These are phyloP conservation scores for Pogostemon cablin DNA, from an alignment of 257 asterid species.

Conservation along the genomic window DNA sequence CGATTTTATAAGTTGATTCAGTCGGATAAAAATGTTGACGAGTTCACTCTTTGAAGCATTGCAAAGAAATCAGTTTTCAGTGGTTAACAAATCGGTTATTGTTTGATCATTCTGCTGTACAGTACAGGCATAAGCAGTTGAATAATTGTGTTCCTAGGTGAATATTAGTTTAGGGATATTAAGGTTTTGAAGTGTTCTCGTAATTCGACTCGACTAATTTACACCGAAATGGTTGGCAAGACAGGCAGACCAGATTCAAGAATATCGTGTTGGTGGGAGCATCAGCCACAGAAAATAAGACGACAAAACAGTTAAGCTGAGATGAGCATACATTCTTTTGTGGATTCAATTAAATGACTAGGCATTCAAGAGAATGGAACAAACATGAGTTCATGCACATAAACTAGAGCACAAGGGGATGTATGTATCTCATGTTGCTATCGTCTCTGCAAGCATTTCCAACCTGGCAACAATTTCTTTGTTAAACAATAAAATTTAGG, in stretches of 20 bases:
- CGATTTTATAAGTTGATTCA: neutral
- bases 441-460: neutral
- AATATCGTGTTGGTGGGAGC: neutral
- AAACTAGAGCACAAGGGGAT: conserved; percentile 21
- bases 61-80: neutral
- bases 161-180: too few relatives aligned
- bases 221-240: conserved; percentile 19
- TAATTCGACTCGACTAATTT: neutral
- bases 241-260: neutral
- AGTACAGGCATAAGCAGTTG: too few relatives aligned
- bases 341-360: conserved; percentile 2
- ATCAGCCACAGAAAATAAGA: neutral
- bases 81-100: neutral
- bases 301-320: neutral
- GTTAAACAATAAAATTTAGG: neutral
- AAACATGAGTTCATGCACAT: conserved; percentile 12
- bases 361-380: conserved; percentile 10
- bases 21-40: neutral
- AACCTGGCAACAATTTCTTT: conserved; percentile 9
- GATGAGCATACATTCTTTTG: neutral
- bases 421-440: conserved; percentile 20
- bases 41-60: conserved; percentile 10
- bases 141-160: too few relatives aligned
- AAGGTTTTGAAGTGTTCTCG: too few relatives aligned
- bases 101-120: too few relatives aligned